Conservation (phyloP, 2,329 filamentous ascomycete genomes). For the Aschersonia sp. region DNA sequence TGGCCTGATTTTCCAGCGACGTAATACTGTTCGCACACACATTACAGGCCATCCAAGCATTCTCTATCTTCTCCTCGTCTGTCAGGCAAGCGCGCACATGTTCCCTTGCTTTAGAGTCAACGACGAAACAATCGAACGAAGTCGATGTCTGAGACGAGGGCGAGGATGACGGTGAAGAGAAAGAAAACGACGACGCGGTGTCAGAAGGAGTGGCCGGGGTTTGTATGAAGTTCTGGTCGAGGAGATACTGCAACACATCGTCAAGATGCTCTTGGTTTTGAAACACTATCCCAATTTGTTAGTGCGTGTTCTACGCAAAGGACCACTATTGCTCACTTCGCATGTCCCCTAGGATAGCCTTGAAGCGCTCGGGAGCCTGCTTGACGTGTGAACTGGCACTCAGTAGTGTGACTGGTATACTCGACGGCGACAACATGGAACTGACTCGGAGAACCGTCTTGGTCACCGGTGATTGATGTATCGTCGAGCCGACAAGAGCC, state of each 20-base stretch:
- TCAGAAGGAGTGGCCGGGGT: slow-evolving; percentile 4
- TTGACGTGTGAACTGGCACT: no score
- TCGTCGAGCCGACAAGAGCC: no score
- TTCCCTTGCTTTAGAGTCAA: slow-evolving; percentile 9
- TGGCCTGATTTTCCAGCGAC: slow-evolving; percentile 7
- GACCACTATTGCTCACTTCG: no score
- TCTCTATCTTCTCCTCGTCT: slow-evolving; percentile 7
- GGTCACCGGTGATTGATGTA: no score
- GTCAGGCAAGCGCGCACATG: slow-evolving; percentile 9
- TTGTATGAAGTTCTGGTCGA: slow-evolving; percentile 12
- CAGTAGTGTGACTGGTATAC: no score
- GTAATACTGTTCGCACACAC: slow-evolving; percentile 11
- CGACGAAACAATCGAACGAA: slow-evolving; percentile 10
- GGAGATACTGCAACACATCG: slow-evolving; percentile 8
- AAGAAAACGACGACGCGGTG: slow-evolving; percentile 4
- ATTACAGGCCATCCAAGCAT: slow-evolving; percentile 12
- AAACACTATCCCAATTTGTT: no score
- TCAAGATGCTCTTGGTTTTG: no score
- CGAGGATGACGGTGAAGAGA: slow-evolving; percentile 6
- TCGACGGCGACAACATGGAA: no score
- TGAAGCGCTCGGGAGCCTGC: no score
- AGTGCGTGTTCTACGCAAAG: no score
- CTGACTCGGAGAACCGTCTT: no score
- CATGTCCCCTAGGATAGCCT: no score
- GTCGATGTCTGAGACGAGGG: slow-evolving; percentile 6